Base-by-base conservation (phyloP, 805 yeast genomes). In the Saccharomycopsis synnaedendra region DNA sequence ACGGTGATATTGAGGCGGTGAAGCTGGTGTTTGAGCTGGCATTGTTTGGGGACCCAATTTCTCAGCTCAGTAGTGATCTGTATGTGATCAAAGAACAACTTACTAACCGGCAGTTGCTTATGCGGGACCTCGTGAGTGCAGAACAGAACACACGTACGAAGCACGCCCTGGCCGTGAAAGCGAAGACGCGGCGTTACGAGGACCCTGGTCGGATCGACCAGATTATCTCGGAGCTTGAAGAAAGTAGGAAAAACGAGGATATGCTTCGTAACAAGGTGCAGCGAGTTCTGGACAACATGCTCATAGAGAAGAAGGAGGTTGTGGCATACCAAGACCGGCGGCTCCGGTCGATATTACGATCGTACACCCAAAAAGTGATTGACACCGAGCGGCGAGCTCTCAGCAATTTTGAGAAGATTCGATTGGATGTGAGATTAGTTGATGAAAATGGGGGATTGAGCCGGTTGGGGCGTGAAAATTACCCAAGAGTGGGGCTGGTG, bases 131-230 rank as follows among this genome's bases (percentile, higher is more conserved):
- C 45, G 58, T 76, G 33, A 83, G 77, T 58, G 89, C 96, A 1
- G 95, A 89, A 61, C 76, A 79, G 5, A 76, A 71, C 48, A 78
- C 95, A 1, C 78, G 75, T 55, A 65, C 75, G 32, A 83, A 78
- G 57, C 95, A 85, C 57, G 75, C 77, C 43, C 71, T 76, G 4
- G 94, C 95, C 1, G 66, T 76, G 40, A 80, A 80, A 57, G 71
- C 87, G 48, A 84, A 85, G 56, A 77, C 77, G 47, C 80, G 75
- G 56, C 69, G 87, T 35, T 78, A 84, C 44, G 80, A 87, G 45
- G 90, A 84, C 57, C 96, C 97, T 0, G 63, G 85, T 31, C 86
- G 82, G 60, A 95, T 87, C 3, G 96, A 93, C 56, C 97, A 89
- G 55, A 94, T 96, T 0, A 76, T 90, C 32, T 70, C 82, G 47